These are phyloP conservation scores for Ceratocystis ficicola DNA, from an alignment of 2,329 filamentous ascomycete genomes.

Conservation along the genomic window DNA sequence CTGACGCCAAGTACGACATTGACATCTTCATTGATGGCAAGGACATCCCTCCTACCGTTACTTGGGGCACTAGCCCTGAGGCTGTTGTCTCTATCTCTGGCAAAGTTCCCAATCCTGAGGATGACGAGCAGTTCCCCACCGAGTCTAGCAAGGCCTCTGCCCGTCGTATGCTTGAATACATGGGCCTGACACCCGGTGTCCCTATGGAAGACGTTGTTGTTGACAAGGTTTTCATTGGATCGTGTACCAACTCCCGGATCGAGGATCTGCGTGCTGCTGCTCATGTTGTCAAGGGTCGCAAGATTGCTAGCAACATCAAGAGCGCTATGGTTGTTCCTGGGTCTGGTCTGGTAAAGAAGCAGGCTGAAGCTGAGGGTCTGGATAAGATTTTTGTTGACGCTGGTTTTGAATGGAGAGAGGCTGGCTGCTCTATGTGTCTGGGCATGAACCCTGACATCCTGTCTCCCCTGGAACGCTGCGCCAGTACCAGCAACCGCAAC, in stretches of 20 bases:
- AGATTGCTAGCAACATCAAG: conserved; percentile 78
- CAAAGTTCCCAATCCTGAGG: conserved; percentile 73
- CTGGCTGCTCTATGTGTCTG: conserved; percentile 96
- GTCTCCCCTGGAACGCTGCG: conserved; percentile 81
- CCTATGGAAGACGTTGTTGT: conserved; percentile 82
- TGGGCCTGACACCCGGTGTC: conserved; percentile 79
- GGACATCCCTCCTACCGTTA: conserved; percentile 85
- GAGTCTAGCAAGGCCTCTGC: conserved; percentile 70
- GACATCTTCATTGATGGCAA: conserved; percentile 84
- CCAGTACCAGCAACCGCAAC: conserved; percentile 91
- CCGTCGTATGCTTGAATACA: conserved; percentile 80
- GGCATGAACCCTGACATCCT: conserved; percentile 99
- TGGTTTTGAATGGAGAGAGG: conserved; percentile 96
- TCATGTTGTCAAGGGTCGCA: conserved; percentile 72
- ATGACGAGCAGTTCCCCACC: conserved; percentile 51
- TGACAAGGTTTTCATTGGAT: conserved; percentile 97
- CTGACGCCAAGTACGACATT: conserved; percentile 78
- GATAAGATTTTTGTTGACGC: conserved; percentile 86
- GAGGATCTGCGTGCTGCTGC: conserved; percentile 88
- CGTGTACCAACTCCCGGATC: conserved; percentile 93
- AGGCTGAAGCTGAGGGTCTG: conserved; percentile 82
- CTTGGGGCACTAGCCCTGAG: conserved; percentile 94
- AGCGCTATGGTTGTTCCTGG: conserved; percentile 93
- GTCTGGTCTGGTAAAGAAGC: conserved; percentile 83
- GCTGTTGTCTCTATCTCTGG: conserved; percentile 92